These are phyloP conservation scores for Suhomyces bolitotheri DNA, from an alignment of 1,139 yeast genomes.

Conservation along the genomic window DNA sequence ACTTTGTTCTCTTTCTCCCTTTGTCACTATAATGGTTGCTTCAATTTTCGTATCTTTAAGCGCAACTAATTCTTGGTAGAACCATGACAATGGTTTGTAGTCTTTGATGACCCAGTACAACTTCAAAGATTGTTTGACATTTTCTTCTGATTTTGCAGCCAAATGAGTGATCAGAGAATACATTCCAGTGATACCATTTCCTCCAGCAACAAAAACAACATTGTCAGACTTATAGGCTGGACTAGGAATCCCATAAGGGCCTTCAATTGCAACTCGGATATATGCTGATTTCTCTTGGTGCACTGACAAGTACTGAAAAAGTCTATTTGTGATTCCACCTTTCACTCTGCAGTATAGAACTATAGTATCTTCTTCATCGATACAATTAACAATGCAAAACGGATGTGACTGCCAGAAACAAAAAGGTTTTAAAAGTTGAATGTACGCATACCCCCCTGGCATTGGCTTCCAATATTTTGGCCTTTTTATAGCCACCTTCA, in stretches of 20 bases:
- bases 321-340: constrained; percentile 23
- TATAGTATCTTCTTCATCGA: constrained; percentile 15
- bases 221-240: constrained; percentile 19
- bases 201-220: constrained; percentile 49
- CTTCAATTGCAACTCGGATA: constrained; percentile 51
- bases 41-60: constrained; percentile 26
- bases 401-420: constrained; percentile 28
- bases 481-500: constrained; percentile 18
- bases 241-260: constrained; percentile 47
- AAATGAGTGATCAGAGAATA: constrained; percentile 32
- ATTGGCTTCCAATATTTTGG: constrained; percentile 20
- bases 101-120: constrained; percentile 42
- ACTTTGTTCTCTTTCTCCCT: constrained; percentile 10
- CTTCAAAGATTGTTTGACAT: constrained; percentile 18
- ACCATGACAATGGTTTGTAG: constrained; percentile 52
- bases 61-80: constrained; percentile 40
- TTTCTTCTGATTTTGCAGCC: constrained; percentile 15
- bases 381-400: constrained; percentile 21
- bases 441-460: constrained; percentile 20
- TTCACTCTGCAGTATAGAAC: constrained; percentile 23
- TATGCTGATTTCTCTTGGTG: constrained; percentile 16
- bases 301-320: constrained; percentile 16
- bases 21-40: constrained; percentile 41
- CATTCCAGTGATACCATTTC: constrained; percentile 67
- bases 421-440: constrained; percentile 21